A percentile compares a stretch with the other conserved stretches of the same genome.
Conservation (phyloP, 352 stramenopile species). For the Globisporangium sylvaticum region DNA sequence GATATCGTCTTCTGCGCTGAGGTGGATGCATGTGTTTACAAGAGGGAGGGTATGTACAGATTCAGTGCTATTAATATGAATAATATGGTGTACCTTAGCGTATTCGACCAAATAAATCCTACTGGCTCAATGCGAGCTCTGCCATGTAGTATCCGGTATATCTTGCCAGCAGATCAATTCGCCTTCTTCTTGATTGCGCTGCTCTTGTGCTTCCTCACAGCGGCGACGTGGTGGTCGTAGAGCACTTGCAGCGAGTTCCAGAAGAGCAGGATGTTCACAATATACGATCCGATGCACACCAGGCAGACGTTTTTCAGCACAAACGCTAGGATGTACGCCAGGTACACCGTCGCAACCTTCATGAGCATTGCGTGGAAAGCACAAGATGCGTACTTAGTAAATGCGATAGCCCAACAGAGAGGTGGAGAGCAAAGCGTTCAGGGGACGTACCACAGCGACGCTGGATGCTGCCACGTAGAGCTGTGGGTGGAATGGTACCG, state of each 20-base stretch:
- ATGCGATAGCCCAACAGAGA: background rate
- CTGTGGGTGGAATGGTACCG: constrained; percentile 34
- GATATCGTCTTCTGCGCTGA: background rate
- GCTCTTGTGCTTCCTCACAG: background rate
- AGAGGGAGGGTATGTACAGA: background rate
- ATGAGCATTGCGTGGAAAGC: background rate
- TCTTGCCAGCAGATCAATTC: background rate
- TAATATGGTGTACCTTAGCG: background rate
- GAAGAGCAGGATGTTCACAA: constrained; percentile 38
- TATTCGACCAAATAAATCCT: background rate
- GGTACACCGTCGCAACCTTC: constrained; percentile 41
- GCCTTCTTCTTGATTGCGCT: background rate
- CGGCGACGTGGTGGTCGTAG: constrained; percentile 15
- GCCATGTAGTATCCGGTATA: background rate
- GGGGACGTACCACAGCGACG: constrained; percentile 26
- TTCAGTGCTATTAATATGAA: background rate
- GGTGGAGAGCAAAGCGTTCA: background rate
- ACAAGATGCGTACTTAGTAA: background rate
- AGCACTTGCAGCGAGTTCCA: constrained; percentile 44
- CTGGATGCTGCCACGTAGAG: constrained; percentile 43
- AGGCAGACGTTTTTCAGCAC: constrained; percentile 54
- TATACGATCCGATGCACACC: constrained; percentile 52
- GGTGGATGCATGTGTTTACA: background rate
- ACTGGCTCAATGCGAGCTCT: background rate
- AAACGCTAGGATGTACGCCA: constrained; percentile 56